Percentiles rank a stretch among this genome's conserved stretches.
phyloP scores from a whole-genome alignment of 176 grass and related monocot genomes.

The Juncus effusus region DNA sequence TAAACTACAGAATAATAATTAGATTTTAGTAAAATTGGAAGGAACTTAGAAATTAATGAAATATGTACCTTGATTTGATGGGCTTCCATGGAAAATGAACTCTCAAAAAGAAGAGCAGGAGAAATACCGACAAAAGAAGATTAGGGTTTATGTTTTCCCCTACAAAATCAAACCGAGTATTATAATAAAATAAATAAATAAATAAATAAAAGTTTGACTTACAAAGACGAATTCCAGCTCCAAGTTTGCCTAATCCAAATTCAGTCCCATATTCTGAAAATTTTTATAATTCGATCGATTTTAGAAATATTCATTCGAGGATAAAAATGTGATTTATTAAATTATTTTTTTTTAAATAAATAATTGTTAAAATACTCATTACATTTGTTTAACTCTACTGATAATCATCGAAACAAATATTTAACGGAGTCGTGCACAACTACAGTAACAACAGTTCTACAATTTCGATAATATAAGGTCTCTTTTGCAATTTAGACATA shows the following conservation, averaged over 20 bases:
- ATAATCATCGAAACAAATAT: too few relatives aligned
- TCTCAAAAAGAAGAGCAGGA: constrained; percentile 93
- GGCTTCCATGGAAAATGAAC: constrained; percentile 90
- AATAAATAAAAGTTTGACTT: constrained; percentile 21
- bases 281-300: not conserved
- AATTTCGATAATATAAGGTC: too few relatives aligned
- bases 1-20: constrained; percentile 4
- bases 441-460: too few relatives aligned
- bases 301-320: too few relatives aligned
- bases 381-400: too few relatives aligned
- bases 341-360: too few relatives aligned
- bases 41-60: not conserved
- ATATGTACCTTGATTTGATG: constrained; percentile 88
- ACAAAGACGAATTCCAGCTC: constrained; percentile 89
- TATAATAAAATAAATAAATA: not conserved
- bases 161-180: constrained; percentile 31
- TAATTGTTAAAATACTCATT: too few relatives aligned
- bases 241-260: constrained; percentile 66
- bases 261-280: constrained; percentile 71
- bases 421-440: too few relatives aligned
- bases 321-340: too few relatives aligned
- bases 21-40: not conserved
- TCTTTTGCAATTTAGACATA: too few relatives aligned
- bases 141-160: constrained; percentile 88
- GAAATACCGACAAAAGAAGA: constrained; percentile 79